These are phyloP conservation scores for Wallacemonas sp. DNA, from an alignment of 208 protist genomes.

Conservation along the genomic window DNA sequence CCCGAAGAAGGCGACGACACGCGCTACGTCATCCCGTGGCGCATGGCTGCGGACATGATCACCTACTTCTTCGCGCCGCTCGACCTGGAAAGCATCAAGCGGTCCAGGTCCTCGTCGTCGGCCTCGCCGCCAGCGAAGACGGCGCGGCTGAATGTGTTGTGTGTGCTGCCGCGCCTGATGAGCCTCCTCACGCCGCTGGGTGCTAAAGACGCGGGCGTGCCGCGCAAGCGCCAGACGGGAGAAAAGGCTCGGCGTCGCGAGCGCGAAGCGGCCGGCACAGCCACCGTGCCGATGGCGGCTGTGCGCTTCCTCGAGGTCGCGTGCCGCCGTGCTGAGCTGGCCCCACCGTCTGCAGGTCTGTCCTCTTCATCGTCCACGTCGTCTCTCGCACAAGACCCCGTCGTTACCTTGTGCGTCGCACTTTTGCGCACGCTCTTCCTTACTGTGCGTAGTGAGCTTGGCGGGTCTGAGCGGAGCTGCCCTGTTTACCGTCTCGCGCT, in stretches of 20 bases:
- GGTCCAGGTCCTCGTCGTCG: background rate
- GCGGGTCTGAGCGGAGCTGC: constrained; percentile 26
- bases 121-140: background rate
- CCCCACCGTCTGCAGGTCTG: background rate
- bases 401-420: constrained; percentile 40
- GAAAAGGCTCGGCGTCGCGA: background rate
- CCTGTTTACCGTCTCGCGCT: constrained; percentile 72
- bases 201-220: background rate
- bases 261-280: background rate
- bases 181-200: constrained; percentile 12
- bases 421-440: constrained; percentile 75
- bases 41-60: constrained; percentile 28
- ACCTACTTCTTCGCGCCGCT: constrained; percentile 42
- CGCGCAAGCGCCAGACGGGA: constrained; percentile 11
- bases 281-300: constrained; percentile 22
- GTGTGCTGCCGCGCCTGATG: constrained; percentile 12
- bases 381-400: constrained; percentile 27
- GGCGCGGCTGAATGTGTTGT: constrained; percentile 7
- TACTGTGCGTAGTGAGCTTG: constrained; percentile 21
- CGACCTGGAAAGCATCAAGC: background rate
- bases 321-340: constrained; percentile 35
- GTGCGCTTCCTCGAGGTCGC: constrained; percentile 63
- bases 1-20: constrained; percentile 10
- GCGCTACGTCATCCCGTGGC: constrained; percentile 34
- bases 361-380: constrained; percentile 10